Evolutionary conservation across 1,284 basidiomycete genomes (phyloP).

Genomic region (Apiotrichum siamense): DNA sequence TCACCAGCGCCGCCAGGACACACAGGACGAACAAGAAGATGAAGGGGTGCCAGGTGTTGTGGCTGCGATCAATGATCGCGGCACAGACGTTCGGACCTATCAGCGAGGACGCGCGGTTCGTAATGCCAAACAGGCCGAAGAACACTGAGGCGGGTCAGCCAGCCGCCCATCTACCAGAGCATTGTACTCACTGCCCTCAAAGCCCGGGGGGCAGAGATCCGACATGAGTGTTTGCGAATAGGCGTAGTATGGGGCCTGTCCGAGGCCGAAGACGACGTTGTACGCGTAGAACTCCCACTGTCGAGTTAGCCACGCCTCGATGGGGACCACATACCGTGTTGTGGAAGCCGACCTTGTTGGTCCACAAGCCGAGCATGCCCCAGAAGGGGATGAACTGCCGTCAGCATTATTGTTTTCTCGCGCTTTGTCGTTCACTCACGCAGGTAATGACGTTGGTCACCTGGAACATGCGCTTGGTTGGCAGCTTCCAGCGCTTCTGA

Average conservation of each 20-base stretch:
- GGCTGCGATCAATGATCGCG: constrained; percentile 56
- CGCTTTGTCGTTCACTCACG: no score
- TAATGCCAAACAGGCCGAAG: constrained; percentile 74
- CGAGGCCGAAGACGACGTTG: constrained; percentile 65
- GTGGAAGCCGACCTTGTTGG: constrained; percentile 65
- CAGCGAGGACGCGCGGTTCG: constrained; percentile 73
- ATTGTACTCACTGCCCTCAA: constrained; percentile 58
- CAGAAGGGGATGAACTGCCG: constrained; percentile 59
- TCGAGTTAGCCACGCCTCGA: constrained; percentile 51
- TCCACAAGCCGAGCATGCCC: constrained; percentile 83
- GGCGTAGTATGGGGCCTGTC: constrained; percentile 79
- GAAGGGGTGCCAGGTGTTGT: constrained; percentile 60
- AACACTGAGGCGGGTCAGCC: constrained; percentile 50
- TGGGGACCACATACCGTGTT: constrained; percentile 76
- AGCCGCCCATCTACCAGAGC: neutral
- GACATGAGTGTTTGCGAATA: constrained; percentile 52
- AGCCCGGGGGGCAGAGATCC: constrained; percentile 71
- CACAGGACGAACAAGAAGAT: constrained; percentile 67
- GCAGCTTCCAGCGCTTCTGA: constrained; percentile 66
- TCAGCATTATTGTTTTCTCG: neutral
- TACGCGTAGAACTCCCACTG: neutral
- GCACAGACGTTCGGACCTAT: constrained; percentile 75
- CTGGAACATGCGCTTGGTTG: constrained; percentile 51
- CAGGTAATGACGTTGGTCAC: constrained; percentile 69
- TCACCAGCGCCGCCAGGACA: constrained; percentile 54